Percentiles rank a stretch among this genome's conserved stretches.
These are phyloP conservation scores for Pascua guehoae DNA, from an alignment of 1,284 basidiomycete species.

Conservation along the genomic window DNA sequence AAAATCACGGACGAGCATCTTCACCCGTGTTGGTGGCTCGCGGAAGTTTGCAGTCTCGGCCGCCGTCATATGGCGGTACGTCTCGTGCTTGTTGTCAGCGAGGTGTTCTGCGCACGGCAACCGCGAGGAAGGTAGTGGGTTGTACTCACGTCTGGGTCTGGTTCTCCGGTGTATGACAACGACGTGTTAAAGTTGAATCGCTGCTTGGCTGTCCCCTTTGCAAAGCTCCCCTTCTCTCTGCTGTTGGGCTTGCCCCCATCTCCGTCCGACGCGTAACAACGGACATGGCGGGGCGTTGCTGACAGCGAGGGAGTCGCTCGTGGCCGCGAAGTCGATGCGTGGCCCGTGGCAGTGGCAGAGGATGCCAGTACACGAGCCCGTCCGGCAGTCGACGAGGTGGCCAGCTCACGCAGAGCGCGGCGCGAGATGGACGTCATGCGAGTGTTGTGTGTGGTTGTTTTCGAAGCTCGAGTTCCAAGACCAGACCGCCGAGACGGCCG, in stretches of 20 bases:
- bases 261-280: background rate
- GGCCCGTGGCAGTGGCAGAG: background rate
- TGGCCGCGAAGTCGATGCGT: background rate
- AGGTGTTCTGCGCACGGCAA: too few relatives aligned
- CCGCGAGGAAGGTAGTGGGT: background rate
- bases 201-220: constrained; percentile 13
- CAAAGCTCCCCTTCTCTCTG: constrained; percentile 2
- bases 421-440: constrained; percentile 4
- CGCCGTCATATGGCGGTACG: constrained; percentile 67
- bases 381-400: background rate
- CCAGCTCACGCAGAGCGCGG: constrained; percentile 1
- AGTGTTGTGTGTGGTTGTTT: background rate
- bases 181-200: constrained; percentile 48
- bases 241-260: background rate
- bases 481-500: background rate
- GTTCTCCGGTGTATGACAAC: constrained; percentile 34
- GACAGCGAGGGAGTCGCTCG: too few relatives aligned
- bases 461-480: background rate
- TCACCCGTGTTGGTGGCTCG: constrained; percentile 73
- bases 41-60: constrained; percentile 61
- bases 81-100: constrained; percentile 8
- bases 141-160: constrained; percentile 41
- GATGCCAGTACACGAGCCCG: background rate
- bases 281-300: background rate
- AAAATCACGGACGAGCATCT: constrained; percentile 94